Evolutionary conservation across 352 stramenopile species (phyloP).

Genomic region (Phytopythium ostracodes): DNA sequence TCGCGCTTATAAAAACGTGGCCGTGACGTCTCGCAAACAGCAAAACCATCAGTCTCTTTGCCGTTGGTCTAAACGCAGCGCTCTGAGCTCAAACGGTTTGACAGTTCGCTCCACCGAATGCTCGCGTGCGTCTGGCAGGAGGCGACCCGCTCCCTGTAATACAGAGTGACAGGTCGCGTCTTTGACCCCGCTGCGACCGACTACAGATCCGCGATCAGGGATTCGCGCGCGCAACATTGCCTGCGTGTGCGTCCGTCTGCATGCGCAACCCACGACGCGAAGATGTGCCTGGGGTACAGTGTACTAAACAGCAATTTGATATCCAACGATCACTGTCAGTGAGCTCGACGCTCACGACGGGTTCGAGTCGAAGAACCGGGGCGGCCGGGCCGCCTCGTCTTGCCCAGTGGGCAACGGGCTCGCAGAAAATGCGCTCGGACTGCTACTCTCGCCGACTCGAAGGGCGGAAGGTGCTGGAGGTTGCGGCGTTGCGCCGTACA

Average conservation of each 20-base stretch:
- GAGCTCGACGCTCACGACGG: too few relatives aligned
- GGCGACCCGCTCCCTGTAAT: not conserved
- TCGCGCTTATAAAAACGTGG: not conserved
- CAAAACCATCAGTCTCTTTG: not conserved
- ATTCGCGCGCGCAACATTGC: constrained; percentile 3
- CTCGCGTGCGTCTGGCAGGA: not conserved
- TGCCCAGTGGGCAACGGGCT: too few relatives aligned
- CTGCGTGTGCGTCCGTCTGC: not conserved
- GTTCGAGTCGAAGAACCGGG: too few relatives aligned
- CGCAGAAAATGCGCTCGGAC: too few relatives aligned
- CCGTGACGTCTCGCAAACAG: not conserved
- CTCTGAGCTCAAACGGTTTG: not conserved
- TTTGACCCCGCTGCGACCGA: not conserved
- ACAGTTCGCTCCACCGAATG: not conserved
- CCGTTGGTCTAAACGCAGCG: not conserved
- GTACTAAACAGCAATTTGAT: too few relatives aligned
- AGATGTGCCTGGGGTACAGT: not conserved
- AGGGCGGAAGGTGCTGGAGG: too few relatives aligned
- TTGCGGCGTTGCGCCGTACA: too few relatives aligned
- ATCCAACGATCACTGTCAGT: too few relatives aligned
- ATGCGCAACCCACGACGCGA: not conserved
- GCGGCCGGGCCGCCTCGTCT: too few relatives aligned
- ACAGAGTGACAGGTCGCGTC: not conserved
- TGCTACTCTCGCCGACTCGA: too few relatives aligned
- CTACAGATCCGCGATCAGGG: constrained; percentile 2